Evolutionary conservation across 768 basidiomycete genomes (phyloP), one percentile per base, ranked within the genome.

Genomic region (Pisolithus marmoratus): DNA sequence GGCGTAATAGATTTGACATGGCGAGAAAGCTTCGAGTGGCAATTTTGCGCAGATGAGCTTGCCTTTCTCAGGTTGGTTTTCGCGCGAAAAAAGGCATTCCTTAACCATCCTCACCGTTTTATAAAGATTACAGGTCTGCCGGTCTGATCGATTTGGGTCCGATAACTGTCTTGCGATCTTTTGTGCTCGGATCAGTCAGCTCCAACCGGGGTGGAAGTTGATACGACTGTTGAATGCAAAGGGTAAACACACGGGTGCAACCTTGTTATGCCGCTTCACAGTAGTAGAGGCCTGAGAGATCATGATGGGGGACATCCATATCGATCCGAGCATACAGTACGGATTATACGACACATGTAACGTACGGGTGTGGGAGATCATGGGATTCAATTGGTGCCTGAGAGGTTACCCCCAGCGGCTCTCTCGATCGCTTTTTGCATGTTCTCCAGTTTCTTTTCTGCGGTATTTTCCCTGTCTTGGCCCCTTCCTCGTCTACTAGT

Each of bases 371-470:
- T 50, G 26, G 26, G 43, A 45, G 5, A n/a, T 11, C 9, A 5
- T n/a, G 17, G 17, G 49, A 24, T 26, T 66, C 49, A 68, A 38
- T 64, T 63, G 24, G 64, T 34, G 8, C 75, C 77, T 2, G 71
- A 58, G 58, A 86, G 56, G 46, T 74, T 71, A 5, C 83, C 82
- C 4, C 84, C 84, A 41, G 84, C 83, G 12, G 82, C 84, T 52
- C 79, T 76, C 62, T 81, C 80, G 26, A 87, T 75, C 1, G 82
- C 84, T 48, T 65, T 71, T 58, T 75, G 63, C 71, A 83, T 75
- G 51, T 70, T 73, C 50, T 74, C 68, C 46, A 81, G 50, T 58
- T 63, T 67, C 51, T 69, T 74, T 57, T 72, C 63, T 14, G 58
- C 58, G 47, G 68, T 62, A 20, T 58, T 56, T 51, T 59, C 60